Base-by-base conservation (phyloP, 2,329 filamentous ascomycete genomes). In the Xylariaceae sp. region DNA sequence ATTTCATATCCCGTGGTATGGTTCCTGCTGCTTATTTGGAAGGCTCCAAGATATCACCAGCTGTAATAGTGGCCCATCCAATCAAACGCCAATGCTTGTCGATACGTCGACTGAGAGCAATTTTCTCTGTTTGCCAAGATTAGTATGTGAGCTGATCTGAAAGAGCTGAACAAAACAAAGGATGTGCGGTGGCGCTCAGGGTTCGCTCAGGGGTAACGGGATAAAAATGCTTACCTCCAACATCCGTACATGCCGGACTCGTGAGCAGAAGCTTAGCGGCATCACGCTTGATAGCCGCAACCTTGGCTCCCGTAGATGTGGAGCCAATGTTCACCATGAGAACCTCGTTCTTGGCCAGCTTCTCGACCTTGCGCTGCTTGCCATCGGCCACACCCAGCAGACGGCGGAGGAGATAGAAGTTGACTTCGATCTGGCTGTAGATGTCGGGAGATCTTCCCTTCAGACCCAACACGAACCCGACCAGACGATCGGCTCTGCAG, bases 301-400 rank as follows among this genome's bases (percentile, higher is more conserved):
- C 90, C 83, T 97, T 99, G 60, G 94, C 94, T 72, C 94, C 94
- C 12, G 92, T 96, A 42, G 94, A 95, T 10, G 92, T 97, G 35
- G 90, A 96, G 55, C 94, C 94, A 68, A 99, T 99, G 79, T 99
- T 99, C 59, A 99, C 94, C 94, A 99, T 97, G 73, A 99, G 86
- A 65, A 97, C 90, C 73, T 99, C 94, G 75, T 96, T 96, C 85
- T 97, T 99, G 50, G 90, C 80, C 58, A 99, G 80, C 78, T 99
- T 99, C 63, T 91, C 90, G 60, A 99, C 94, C 86, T 99, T 99
- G 66, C 92, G 92, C 75, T 97, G 94, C 80, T 99, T 99, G 69
- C 94, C 94, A 62, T 99, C 94, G 56, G 92, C 90, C 65, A 99
- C 94, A 83, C 94, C 94, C 49, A 99, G 83, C 55, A 99, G 80